A percentile compares a stretch with the other conserved stretches of the same genome.
Evolutionary conservation across 345 rosid species (phyloP).

Genomic region (Passiflora organensis): DNA sequence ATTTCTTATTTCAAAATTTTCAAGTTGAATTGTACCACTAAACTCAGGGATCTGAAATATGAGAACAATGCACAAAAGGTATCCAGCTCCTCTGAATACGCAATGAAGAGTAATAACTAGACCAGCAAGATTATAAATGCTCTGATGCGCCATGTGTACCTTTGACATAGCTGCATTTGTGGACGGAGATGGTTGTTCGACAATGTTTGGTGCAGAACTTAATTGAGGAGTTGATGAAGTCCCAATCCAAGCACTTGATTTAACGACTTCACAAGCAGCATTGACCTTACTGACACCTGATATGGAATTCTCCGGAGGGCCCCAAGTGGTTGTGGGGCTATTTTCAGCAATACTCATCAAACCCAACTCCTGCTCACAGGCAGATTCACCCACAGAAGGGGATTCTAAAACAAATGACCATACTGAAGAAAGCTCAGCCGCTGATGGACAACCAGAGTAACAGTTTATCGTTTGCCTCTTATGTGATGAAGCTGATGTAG

Average conservation of each 20-base stretch:
- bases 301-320: conserved; percentile 27
- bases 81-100: background rate
- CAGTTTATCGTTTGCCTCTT: conserved; percentile 71
- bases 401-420: conserved; percentile 73
- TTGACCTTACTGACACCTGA: conserved; percentile 28
- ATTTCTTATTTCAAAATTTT: background rate
- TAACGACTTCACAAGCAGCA: conserved; percentile 20
- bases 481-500: conserved; percentile 47
- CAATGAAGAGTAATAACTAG: too few species aligned
- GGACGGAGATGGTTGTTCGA: conserved; percentile 38
- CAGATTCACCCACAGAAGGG: conserved; percentile 45
- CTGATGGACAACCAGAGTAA: conserved; percentile 93
- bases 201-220: conserved; percentile 30
- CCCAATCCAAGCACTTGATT: conserved; percentile 36
- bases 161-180: conserved; percentile 38
- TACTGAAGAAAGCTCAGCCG: conserved; percentile 74
- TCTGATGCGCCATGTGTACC: conserved; percentile 42
- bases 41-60: conserved; percentile 1
- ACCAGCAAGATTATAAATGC: background rate
- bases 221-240: too few species aligned
- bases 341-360: conserved; percentile 78
- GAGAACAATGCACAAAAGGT: too few species aligned
- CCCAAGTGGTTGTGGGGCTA: conserved; percentile 23
- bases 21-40: background rate
- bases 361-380: conserved; percentile 75